These are phyloP conservation scores for Suillus lakei DNA, from an alignment of 768 basidiomycete genomes.

Conservation along the genomic window DNA sequence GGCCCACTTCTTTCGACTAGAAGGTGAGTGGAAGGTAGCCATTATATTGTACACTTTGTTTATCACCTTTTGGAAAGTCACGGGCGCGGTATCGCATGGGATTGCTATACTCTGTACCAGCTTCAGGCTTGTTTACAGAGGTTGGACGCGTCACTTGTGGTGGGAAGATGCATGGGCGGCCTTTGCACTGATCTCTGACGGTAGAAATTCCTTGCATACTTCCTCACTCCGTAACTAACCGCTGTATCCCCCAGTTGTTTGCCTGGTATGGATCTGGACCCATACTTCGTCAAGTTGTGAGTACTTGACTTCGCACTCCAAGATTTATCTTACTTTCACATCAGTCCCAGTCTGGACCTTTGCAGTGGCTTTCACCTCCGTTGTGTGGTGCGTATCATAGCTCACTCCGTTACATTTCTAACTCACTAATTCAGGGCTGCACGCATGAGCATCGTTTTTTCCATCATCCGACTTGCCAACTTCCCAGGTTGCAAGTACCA, in stretches of 20 bases:
- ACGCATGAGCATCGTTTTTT: conserved; percentile 12
- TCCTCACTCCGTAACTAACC: not conserved
- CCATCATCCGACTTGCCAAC: not conserved
- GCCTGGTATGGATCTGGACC: not conserved
- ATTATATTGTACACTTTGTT: not conserved
- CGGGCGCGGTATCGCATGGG: not conserved
- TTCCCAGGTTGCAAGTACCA: not conserved
- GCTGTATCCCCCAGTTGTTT: not conserved
- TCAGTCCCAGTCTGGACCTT: not conserved
- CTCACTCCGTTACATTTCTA: not conserved
- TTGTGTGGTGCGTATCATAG: not conserved
- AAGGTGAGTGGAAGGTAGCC: not conserved
- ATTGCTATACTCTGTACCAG: not conserved
- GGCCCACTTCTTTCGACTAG: not conserved
- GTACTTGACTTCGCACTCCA: not conserved
- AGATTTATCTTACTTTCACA: not conserved
- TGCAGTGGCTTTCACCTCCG: not conserved
- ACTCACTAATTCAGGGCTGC: conserved; percentile 4
- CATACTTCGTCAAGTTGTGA: not conserved
- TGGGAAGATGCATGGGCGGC: conserved; percentile 5
- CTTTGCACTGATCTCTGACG: not conserved
- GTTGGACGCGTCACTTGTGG: conserved; percentile 1
- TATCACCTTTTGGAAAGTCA: not conserved
- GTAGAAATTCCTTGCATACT: not conserved
- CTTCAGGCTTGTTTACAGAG: conserved; percentile 3